Evolutionary conservation across 345 rosid species (phyloP).

Genomic region (Linum tenue): DNA sequence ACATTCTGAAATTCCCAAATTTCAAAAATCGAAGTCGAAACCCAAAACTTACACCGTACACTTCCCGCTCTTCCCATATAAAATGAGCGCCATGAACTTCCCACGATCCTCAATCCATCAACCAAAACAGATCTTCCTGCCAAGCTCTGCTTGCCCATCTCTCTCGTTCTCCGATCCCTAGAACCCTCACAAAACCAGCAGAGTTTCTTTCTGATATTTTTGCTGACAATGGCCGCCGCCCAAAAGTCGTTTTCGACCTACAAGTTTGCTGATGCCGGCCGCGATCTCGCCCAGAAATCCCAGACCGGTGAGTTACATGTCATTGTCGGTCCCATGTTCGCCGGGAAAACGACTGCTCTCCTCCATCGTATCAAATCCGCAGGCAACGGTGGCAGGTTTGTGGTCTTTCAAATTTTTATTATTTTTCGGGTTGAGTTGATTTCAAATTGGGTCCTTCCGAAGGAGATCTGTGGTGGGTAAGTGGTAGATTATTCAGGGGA

Average conservation of each 20-base stretch:
- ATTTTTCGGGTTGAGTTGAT: not conserved
- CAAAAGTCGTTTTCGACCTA: not conserved
- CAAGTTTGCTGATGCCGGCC: not conserved
- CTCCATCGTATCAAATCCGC: conserved; percentile 78
- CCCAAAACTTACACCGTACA: too few species aligned
- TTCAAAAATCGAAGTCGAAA: too few species aligned
- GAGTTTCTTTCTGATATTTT: not conserved
- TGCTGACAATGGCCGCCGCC: not conserved
- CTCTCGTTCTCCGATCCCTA: not conserved
- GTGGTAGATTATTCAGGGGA: not conserved
- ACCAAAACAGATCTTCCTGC: not conserved
- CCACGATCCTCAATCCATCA: too few species aligned
- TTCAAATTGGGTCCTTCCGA: not conserved
- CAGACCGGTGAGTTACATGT: conserved; percentile 64
- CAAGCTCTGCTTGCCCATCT: not conserved
- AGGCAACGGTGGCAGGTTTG: conserved; percentile 49
- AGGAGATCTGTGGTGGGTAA: not conserved
- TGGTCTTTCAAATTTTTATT: not conserved
- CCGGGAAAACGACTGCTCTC: conserved; percentile 88
- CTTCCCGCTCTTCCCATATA: too few species aligned
- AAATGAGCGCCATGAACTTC: too few species aligned
- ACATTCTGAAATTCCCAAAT: too few species aligned
- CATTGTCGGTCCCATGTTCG: conserved; percentile 83
- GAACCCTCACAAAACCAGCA: not conserved
- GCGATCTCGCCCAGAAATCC: not conserved